Percentiles rank a stretch among this genome's conserved stretches.
Evolutionary conservation across 129 eudicot species (phyloP).

Genomic region (Lonicera japonica): DNA sequence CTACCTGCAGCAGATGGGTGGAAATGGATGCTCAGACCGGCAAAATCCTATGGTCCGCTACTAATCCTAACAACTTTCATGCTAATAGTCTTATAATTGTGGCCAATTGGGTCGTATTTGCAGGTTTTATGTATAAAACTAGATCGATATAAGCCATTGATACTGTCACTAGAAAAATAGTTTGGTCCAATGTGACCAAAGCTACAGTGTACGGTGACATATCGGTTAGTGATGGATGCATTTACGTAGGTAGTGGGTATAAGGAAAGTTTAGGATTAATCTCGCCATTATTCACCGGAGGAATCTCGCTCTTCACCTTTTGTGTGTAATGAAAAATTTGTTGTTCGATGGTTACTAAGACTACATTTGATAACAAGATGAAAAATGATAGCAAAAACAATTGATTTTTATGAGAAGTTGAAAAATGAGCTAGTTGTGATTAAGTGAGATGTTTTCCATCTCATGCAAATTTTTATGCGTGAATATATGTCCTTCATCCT

Average conservation of each 20-base stretch:
- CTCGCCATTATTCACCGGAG: constrained; percentile 34
- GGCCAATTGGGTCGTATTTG: constrained; percentile 58
- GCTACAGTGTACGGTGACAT: constrained; percentile 64
- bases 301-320: constrained; percentile 43
- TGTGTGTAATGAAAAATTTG: constrained; percentile 23
- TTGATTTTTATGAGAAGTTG: no score
- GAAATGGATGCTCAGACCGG: constrained; percentile 52
- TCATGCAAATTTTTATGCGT: no score
- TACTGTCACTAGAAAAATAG: constrained; percentile 44
- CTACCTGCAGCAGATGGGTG: constrained; percentile 67
- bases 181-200: constrained; percentile 53
- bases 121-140: constrained; percentile 40
- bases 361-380: no score
- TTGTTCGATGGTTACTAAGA: no score
- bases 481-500: no score
- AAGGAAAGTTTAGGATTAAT: constrained; percentile 24
- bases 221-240: constrained; percentile 54
- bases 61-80: constrained; percentile 48
- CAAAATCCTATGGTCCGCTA: constrained; percentile 55
- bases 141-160: constrained; percentile 68
- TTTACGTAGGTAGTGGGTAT: constrained; percentile 56
- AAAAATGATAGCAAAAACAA: no score
- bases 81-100: constrained; percentile 54
- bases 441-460: no score
- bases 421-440: no score